Percentiles rank a stretch among this genome's conserved stretches.
Evolutionary conservation across 441 rosid genomes (phyloP).

Genomic region (Populus trichocarpa): DNA sequence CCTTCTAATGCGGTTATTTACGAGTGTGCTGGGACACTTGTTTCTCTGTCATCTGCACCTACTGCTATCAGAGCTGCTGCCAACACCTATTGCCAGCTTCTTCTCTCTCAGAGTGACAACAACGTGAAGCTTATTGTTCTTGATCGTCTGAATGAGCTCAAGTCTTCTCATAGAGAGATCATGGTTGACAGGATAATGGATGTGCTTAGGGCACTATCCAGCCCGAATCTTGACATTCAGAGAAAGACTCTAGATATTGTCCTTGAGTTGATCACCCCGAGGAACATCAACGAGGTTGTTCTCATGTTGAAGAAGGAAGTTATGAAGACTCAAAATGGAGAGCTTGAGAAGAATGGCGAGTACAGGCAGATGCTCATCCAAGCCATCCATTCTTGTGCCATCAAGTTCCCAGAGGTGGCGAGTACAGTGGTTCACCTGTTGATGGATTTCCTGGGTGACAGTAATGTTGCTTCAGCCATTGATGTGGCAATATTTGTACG

Average conservation of each 20-base stretch:
- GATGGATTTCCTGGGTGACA: conserved; percentile 94
- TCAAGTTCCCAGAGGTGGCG: conserved; percentile 94
- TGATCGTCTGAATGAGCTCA: conserved; percentile 79
- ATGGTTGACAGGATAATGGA: conserved; percentile 90
- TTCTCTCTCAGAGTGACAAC: conserved; percentile 88
- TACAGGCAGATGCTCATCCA: conserved; percentile 93
- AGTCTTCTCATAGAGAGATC: conserved; percentile 71
- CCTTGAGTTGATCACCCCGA: conserved; percentile 73
- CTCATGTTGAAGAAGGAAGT: conserved; percentile 88
- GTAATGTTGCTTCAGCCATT: conserved; percentile 81
- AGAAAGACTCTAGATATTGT: conserved; percentile 81
- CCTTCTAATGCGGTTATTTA: conserved; percentile 81
- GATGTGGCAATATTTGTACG: conserved; percentile 84
- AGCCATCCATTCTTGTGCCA: conserved; percentile 87
- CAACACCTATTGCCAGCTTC: conserved; percentile 81
- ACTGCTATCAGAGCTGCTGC: conserved; percentile 89
- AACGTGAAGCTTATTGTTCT: conserved; percentile 92
- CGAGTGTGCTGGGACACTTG: conserved; percentile 87
- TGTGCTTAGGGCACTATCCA: conserved; percentile 84
- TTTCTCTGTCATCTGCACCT: conserved; percentile 87
- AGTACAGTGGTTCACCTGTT: conserved; percentile 86
- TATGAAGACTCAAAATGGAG: conserved; percentile 85
- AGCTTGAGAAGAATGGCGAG: conserved; percentile 91
- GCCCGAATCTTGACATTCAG: conserved; percentile 81
- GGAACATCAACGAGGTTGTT: conserved; percentile 78